Evolutionary conservation across 1,284 basidiomycete genomes (phyloP), one percentile per base, ranked within the genome.

Genomic region (Ganoderma meredithae): DNA sequence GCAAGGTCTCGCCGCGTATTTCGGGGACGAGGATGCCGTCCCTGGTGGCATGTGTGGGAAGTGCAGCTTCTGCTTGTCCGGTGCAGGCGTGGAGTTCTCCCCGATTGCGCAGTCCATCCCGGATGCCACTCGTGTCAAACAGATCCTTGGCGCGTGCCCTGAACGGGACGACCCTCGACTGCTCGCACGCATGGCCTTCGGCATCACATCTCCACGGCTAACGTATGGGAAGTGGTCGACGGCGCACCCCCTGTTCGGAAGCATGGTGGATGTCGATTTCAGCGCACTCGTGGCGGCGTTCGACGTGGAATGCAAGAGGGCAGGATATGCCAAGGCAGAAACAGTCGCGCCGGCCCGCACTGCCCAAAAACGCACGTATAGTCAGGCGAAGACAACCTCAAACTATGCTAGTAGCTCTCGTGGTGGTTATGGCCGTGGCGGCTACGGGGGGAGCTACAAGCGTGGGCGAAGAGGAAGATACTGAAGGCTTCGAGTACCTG

Each of bases 161-260:
- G 84, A 83, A 60, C 83, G 85, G 43, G 85, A 87, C 71, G 85
- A 87, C 68, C 82, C 84, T 17, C 83, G 84, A 12, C 76, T 85
- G 40, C 77, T 86, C 15, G 83, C 85, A 6, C 82, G 84, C 17
- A 81, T 86, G 78, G 85, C 85, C 1, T 85, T 86, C 66, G 85
- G 85, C 2, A 81, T 86, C 66, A 81, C 81, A 0, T 84, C 83
- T 6, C 85, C 85, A 2, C 79, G 85, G 0, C 75, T 86, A 44
- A 83, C 83, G 5, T 77, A 76, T 17, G 73, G 78, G 58, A 84
- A 82, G 69, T 81, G 82, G 76, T 81, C 80, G 15, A 79, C 77
- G 0, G 72, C 71, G n/a, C 81, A 83, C 66, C 78, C 79, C 0
- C 74, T 83, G 17, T 84, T 85, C 62, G 83, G 83, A 0, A 81